phyloP scores from a whole-genome alignment of 169 alveolate genomes.

The Eimeria tenella region DNA sequence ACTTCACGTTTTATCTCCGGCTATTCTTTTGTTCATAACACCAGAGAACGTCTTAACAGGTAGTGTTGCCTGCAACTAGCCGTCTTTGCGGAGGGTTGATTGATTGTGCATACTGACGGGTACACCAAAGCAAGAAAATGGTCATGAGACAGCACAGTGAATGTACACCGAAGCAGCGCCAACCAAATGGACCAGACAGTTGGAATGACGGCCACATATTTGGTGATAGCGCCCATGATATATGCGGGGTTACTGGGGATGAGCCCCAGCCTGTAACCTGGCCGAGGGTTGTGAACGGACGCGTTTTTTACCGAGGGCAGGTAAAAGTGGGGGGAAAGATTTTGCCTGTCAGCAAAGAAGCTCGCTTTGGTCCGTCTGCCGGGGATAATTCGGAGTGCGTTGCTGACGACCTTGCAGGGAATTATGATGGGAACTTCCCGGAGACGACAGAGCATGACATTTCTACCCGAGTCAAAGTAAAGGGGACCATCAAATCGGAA shows the following conservation, averaged over 20 bases:
- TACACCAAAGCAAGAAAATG: not conserved
- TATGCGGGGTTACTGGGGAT: not conserved
- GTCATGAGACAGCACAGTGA: not conserved
- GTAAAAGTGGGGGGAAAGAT: constrained; percentile 22
- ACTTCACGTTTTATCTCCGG: no score
- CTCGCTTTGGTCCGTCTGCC: not conserved
- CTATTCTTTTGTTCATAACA: no score
- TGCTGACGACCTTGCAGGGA: constrained; percentile 21
- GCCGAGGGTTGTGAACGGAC: constrained; percentile 55
- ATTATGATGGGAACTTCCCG: constrained; percentile 54
- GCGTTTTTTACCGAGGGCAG: constrained; percentile 39
- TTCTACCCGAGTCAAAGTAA: not conserved
- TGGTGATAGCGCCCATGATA: not conserved
- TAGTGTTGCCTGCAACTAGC: no score
- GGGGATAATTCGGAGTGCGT: not conserved
- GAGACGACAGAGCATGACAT: constrained; percentile 25
- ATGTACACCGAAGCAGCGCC: constrained; percentile 10
- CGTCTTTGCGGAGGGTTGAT: no score
- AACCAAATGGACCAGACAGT: not conserved
- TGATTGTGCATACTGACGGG: not conserved
- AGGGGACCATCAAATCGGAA: not conserved
- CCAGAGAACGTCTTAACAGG: no score
- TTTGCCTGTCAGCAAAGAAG: constrained; percentile 10
- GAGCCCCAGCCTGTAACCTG: not conserved
- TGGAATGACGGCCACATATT: not conserved